These are phyloP conservation scores for Xylariomycetidae sp. DNA, from an alignment of 2,329 filamentous ascomycete species.

Conservation along the genomic window DNA sequence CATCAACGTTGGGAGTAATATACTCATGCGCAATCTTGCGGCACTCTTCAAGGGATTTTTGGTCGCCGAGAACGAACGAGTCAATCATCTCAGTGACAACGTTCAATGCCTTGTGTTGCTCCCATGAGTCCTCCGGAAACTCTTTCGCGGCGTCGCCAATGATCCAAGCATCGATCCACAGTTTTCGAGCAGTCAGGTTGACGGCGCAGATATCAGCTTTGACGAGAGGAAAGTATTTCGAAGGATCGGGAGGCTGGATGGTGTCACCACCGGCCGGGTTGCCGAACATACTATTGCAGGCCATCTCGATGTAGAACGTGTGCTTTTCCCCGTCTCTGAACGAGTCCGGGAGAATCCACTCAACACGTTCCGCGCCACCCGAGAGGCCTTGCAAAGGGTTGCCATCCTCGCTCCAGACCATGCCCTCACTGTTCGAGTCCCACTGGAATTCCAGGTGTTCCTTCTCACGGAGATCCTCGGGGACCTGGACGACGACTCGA, in stretches of 20 bases:
- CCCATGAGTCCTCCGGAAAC: constrained; percentile 82
- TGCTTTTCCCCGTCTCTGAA: constrained; percentile 86
- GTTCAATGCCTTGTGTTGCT: constrained; percentile 80
- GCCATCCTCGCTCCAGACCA: constrained; percentile 90
- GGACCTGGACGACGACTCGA: constrained; percentile 74
- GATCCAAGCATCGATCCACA: constrained; percentile 94
- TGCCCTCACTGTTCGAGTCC: constrained; percentile 91
- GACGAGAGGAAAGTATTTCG: constrained; percentile 71
- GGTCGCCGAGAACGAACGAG: constrained; percentile 74
- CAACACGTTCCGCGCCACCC: constrained; percentile 78
- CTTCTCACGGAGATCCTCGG: constrained; percentile 66
- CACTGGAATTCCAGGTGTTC: constrained; percentile 91
- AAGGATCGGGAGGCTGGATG: constrained; percentile 84
- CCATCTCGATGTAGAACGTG: constrained; percentile 94
- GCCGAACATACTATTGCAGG: constrained; percentile 98
- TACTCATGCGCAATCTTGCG: constrained; percentile 81
- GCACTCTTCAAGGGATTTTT: constrained; percentile 72
- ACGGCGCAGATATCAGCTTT: constrained; percentile 85
- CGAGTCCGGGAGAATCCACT: constrained; percentile 82
- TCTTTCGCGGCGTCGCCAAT: constrained; percentile 89
- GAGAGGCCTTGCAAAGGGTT: constrained; percentile 87
- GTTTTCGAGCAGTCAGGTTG: constrained; percentile 75
- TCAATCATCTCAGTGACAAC: constrained; percentile 88
- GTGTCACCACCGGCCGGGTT: constrained; percentile 79
- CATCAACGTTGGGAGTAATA: constrained; percentile 70